A percentile compares a stretch with the other conserved stretches of the same genome.
These are phyloP conservation scores for Kwoniella botswanensis DNA, from an alignment of 768 basidiomycete genomes.

Conservation along the genomic window DNA sequence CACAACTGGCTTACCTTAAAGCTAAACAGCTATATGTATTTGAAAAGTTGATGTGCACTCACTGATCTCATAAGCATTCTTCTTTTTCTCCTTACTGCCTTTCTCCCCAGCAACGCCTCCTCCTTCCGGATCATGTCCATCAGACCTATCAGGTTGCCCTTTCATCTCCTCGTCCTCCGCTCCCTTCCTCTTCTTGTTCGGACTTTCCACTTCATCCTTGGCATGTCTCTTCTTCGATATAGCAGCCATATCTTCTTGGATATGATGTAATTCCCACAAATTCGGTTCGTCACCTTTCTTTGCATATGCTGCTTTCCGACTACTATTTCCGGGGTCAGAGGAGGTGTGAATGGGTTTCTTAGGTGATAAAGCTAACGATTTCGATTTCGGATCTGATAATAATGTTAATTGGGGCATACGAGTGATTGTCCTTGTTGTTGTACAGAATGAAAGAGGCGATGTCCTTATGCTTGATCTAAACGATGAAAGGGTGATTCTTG, in stretches of 20 bases:
- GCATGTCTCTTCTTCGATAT: slow-evolving; percentile 22
- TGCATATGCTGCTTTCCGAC: slow-evolving; percentile 21
- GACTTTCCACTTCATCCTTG: slow-evolving; percentile 11
- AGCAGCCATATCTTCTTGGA: slow-evolving; percentile 50
- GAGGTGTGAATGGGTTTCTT: slow-evolving; percentile 24
- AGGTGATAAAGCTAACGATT: slow-evolving; percentile 35
- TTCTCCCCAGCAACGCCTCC: slow-evolving; percentile 50
- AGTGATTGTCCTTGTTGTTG: neutral
- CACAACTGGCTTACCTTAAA: neutral
- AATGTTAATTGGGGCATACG: slow-evolving; percentile 50
- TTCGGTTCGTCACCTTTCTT: slow-evolving; percentile 36
- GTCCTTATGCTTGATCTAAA: neutral
- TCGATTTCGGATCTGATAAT: slow-evolving; percentile 29
- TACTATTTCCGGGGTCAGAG: neutral
- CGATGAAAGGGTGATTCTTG: neutral
- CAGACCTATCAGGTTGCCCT: slow-evolving; percentile 36
- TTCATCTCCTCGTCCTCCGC: slow-evolving; percentile 26
- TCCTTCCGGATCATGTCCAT: slow-evolving; percentile 39
- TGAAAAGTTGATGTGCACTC: slow-evolving; percentile 16
- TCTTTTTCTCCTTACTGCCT: slow-evolving; percentile 42
- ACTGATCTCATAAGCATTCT: slow-evolving; percentile 57
- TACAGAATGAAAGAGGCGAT: neutral
- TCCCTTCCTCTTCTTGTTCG: neutral
- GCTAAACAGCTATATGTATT: neutral
- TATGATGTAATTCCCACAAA: slow-evolving; percentile 50